Evolutionary conservation across 2,329 filamentous ascomycete species (phyloP).

Genomic region (Sporothrix brunneoviolacea): DNA sequence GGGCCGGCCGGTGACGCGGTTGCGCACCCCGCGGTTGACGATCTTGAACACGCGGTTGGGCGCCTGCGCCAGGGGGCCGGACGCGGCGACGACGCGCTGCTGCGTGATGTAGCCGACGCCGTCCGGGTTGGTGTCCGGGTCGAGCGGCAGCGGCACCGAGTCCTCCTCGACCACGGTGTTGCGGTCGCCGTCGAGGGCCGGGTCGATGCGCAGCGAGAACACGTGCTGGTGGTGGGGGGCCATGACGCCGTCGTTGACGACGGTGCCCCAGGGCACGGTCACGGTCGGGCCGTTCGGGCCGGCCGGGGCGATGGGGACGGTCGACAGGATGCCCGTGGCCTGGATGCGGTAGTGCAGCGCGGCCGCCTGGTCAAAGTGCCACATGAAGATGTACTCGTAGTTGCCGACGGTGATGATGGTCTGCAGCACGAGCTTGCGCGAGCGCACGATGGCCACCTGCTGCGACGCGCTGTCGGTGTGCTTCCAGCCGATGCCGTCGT

Average conservation of each 20-base stretch:
- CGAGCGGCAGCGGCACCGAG: constrained; percentile 34
- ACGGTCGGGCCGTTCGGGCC: constrained; percentile 46
- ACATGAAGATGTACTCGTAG: constrained; percentile 56
- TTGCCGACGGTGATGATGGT: constrained; percentile 63
- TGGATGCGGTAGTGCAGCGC: constrained; percentile 54
- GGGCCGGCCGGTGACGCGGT: constrained; percentile 35
- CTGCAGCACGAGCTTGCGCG: constrained; percentile 58
- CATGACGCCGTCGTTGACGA: constrained; percentile 23
- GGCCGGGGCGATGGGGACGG: constrained; percentile 51
- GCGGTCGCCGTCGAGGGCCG: constrained; percentile 53
- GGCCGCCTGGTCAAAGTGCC: constrained; percentile 53
- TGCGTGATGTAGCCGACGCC: constrained; percentile 39
- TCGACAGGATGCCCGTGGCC: constrained; percentile 60
- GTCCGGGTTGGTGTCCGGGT: constrained; percentile 39
- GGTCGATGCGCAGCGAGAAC: not conserved
- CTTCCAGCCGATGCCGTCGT: constrained; percentile 65
- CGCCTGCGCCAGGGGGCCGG: constrained; percentile 42
- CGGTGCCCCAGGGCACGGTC: constrained; percentile 49
- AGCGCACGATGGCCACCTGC: constrained; percentile 51
- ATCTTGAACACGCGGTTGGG: constrained; percentile 45
- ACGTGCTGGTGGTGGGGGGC: constrained; percentile 3
- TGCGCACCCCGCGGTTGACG: constrained; percentile 35
- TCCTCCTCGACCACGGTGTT: constrained; percentile 43
- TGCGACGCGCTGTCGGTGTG: constrained; percentile 60
- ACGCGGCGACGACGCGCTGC: constrained; percentile 35